Evolutionary conservation across 352 stramenopile genomes (phyloP), one percentile per base, ranked within the genome.

Genomic region (Aphanomyces euteiches): DNA sequence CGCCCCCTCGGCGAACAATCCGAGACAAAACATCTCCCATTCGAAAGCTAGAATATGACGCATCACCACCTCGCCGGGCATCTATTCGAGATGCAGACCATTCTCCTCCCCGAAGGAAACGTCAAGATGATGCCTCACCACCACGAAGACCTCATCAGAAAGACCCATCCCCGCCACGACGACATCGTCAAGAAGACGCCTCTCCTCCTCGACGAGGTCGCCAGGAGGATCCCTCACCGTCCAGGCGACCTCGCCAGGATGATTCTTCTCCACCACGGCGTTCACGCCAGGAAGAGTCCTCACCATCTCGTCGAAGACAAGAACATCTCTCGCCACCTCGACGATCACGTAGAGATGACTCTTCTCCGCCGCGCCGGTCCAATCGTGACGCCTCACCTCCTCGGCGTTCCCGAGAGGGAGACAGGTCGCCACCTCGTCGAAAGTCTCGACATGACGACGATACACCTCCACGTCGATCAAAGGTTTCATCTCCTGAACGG

Each of bases 151-250:
- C 39, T 47, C 57, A n/a, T 40, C 58, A 79, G 45, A 69, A 63
- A 40, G 74, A 84, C 57, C 47, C 56, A 1, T 85, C 77, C n/a
- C 75, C 77, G 43, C 75, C 76, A 56, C 66, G 67, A 47, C 61
- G 2, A 19, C n/a, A 47, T 5, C 56, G 56, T 45, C 28, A 73
- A 15, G 77, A 61, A 45, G 63, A 77, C 10, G 47, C 54, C 17
- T 84, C 79, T 12, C 79, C 78, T 5, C 74, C 72, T 15, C 74
- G 75, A 56, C 73, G 72, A 38, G 12, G 56, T 63, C 56, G 41
- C 38, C 39, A 34, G 21, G 67, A 67, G 34, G 61, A 77, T 19
- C 56, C 57, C 8, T 73, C 72, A 7, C 65, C 72, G 36, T 48
- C 67, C 40, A 53, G 60, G 15, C 67, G 64, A 43, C 2, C 15